A percentile compares a stretch with the other conserved stretches of the same genome.
phyloP scores from a whole-genome alignment of 257 asterid species.

The Perilla frutescens region DNA sequence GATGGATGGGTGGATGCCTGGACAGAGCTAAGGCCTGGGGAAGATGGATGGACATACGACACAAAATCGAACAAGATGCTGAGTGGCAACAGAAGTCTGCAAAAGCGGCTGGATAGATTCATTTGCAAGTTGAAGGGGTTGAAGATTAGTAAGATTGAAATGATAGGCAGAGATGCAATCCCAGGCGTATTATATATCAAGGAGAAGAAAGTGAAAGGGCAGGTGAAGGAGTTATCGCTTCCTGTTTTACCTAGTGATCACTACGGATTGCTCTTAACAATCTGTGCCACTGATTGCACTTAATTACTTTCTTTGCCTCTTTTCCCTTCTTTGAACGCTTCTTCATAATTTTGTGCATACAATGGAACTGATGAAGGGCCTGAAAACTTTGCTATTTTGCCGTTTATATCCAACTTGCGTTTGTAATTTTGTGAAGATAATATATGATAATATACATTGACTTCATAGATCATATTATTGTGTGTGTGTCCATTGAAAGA shows the following conservation, averaged over 20 bases:
- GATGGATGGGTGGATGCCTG: conserved; percentile 93
- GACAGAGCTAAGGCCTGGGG: conserved; percentile 70
- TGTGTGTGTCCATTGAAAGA: too few species aligned
- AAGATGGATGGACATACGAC: conserved; percentile 89
- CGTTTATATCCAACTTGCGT: too few species aligned
- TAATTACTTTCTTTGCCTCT: not conserved
- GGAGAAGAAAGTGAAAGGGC: conserved; percentile 76
- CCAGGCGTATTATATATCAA: conserved; percentile 59
- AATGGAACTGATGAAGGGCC: not conserved
- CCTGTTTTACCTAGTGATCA: conserved; percentile 98
- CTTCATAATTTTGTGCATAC: too few species aligned
- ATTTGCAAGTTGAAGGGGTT: conserved; percentile 73
- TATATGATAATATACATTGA: too few species aligned
- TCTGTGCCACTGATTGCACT: conserved; percentile 43
- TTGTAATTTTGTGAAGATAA: too few species aligned
- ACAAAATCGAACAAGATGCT: conserved; percentile 93
- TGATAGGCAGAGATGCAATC: conserved; percentile 89
- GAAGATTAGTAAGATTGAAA: conserved; percentile 56
- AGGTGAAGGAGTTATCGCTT: conserved; percentile 63
- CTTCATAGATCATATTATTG: too few species aligned
- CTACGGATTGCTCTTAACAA: conserved; percentile 82
- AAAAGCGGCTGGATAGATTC: conserved; percentile 80
- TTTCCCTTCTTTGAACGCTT: too few species aligned
- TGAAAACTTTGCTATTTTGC: not conserved
- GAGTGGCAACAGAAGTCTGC: conserved; percentile 66